Percentiles rank a stretch among this genome's conserved stretches.
phyloP scores from a whole-genome alignment of 2,329 filamentous ascomycete species.

The Talaromyces sp. region DNA sequence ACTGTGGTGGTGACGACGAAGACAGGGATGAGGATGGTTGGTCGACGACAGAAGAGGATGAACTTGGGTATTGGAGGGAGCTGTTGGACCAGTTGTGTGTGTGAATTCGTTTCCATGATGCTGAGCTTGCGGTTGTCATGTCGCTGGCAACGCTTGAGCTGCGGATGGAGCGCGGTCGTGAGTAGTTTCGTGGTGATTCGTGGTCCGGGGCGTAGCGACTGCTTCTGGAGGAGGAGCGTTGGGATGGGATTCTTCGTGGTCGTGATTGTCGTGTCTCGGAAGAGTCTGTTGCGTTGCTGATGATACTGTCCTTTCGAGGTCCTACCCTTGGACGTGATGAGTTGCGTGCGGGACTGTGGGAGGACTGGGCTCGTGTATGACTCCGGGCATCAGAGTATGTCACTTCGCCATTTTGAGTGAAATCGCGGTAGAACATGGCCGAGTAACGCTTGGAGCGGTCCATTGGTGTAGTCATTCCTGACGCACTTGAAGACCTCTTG shows the following conservation, averaged over 20 bases:
- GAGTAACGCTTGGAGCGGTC: conserved; percentile 18
- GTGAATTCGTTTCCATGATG: conserved; percentile 7
- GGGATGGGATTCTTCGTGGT: conserved; percentile 11
- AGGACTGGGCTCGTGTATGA: conserved; percentile 10
- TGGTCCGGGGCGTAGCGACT: neutral
- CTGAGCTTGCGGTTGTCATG: conserved; percentile 7
- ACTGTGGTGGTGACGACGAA: neutral
- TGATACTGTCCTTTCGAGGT: neutral
- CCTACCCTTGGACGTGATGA: conserved; percentile 8
- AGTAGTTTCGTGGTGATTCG: conserved; percentile 5
- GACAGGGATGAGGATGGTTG: neutral
- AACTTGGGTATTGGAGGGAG: conserved; percentile 10
- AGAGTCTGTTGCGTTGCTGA: neutral
- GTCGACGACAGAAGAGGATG: conserved; percentile 6
- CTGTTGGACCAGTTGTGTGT: conserved; percentile 8
- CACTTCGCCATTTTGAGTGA: neutral
- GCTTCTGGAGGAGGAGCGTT: conserved; percentile 9
- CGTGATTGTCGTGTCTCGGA: conserved; percentile 4
- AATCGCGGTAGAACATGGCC: conserved; percentile 13
- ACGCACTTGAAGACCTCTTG: conserved; percentile 15
- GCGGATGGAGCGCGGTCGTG: conserved; percentile 12
- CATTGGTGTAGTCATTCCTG: neutral
- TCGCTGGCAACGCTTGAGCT: conserved; percentile 14
- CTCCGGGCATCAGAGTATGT: conserved; percentile 7
- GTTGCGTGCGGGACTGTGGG: conserved; percentile 4